phyloP scores from a whole-genome alignment of 306 rosid species.

The Astragalus glycyphyllos region DNA sequence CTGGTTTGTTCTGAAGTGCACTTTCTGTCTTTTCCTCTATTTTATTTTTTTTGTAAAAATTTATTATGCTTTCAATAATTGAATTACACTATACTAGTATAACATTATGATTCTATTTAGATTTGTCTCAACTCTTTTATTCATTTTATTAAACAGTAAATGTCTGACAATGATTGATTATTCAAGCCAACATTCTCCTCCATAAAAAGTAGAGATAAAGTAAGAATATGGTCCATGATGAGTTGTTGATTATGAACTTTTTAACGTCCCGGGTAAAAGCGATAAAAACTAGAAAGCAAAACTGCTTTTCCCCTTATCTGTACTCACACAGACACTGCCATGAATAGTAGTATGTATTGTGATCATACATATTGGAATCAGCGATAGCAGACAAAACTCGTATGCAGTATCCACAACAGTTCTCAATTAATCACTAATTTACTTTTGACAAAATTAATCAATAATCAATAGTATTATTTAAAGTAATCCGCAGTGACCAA shows the following conservation, averaged over 20 bases:
- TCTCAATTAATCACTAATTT: background rate
- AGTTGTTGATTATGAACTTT: too few species aligned
- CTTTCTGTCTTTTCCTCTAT: constrained; percentile 85
- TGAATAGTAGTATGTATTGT: constrained; percentile 18
- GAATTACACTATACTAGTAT: constrained; percentile 14
- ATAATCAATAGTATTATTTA: too few species aligned
- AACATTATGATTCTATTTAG: background rate
- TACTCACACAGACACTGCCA: constrained; percentile 27
- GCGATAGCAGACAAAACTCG: constrained; percentile 28
- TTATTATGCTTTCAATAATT: constrained; percentile 1
- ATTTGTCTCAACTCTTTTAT: background rate
- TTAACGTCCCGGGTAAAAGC: background rate
- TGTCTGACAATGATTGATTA: too few species aligned
- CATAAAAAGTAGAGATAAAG: too few species aligned
- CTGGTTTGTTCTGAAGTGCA: constrained; percentile 68
- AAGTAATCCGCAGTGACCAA: too few species aligned
- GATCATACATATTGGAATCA: constrained; percentile 31
- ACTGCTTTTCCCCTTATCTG: constrained; percentile 30
- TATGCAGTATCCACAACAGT: background rate
- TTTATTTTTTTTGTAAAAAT: constrained; percentile 44
- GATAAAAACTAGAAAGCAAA: constrained; percentile 32
- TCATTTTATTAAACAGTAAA: too few species aligned
- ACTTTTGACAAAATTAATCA: too few species aligned
- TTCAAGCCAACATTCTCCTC: too few species aligned
- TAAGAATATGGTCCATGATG: too few species aligned